Percentiles rank a stretch among this genome's conserved stretches.
These are phyloP conservation scores for Beauveria pseudobassiana DNA, from an alignment of 2,329 filamentous ascomycete species.

Conservation along the genomic window DNA sequence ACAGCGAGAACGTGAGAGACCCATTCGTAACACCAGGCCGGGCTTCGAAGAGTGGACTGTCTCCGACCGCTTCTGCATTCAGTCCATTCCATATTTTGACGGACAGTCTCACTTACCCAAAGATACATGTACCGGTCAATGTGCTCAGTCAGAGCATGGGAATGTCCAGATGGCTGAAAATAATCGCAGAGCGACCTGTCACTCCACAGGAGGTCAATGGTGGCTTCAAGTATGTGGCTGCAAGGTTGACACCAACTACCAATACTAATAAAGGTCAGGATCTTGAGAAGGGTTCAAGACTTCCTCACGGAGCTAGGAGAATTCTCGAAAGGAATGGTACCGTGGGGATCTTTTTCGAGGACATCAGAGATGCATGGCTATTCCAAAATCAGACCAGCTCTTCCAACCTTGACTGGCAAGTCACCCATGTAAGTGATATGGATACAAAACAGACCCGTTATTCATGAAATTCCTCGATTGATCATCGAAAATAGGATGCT, in stretches of 20 bases:
- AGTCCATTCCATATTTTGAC: conserved; percentile 33
- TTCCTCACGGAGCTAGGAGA: conserved; percentile 30
- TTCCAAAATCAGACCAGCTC: conserved; percentile 39
- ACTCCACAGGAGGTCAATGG: conserved; percentile 30
- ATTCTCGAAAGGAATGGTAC: conserved; percentile 30
- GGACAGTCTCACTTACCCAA: conserved; percentile 15
- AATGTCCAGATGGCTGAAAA: conserved; percentile 37
- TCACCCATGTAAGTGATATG: conserved; percentile 18
- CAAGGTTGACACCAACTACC: neutral
- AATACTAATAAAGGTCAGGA: conserved; percentile 25
- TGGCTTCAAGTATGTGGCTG: conserved; percentile 36
- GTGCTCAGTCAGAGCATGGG: conserved; percentile 38
- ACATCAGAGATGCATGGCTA: conserved; percentile 51
- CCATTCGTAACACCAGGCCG: conserved; percentile 43
- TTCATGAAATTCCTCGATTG: neutral
- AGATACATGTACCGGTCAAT: conserved; percentile 22
- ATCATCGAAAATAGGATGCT: conserved; percentile 6
- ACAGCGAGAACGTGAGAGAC: conserved; percentile 32
- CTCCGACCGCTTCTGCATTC: conserved; percentile 57
- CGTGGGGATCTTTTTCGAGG: conserved; percentile 49
- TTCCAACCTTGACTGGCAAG: conserved; percentile 37
- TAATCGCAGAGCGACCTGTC: conserved; percentile 28
- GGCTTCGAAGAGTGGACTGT: conserved; percentile 38
- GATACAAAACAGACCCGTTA: conserved; percentile 12
- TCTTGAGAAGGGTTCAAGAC: conserved; percentile 25